Conservation (phyloP, 2,329 filamentous ascomycete species). For the Chaetothyriales sp. region DNA sequence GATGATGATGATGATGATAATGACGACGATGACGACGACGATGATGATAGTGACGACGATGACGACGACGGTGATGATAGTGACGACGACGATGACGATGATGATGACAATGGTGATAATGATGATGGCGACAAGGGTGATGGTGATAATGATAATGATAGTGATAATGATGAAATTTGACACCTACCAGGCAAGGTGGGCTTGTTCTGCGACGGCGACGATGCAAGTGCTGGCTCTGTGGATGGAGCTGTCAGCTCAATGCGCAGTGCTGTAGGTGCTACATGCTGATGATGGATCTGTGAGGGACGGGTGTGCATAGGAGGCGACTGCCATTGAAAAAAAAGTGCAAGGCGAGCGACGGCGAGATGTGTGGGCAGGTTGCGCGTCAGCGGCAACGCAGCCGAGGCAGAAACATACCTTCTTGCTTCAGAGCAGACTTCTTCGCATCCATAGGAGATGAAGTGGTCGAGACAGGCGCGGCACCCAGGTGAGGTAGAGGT, state of each 20-base stretch:
- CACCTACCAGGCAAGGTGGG: constrained; percentile 16
- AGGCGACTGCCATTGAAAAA: no score
- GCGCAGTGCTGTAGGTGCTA: not conserved
- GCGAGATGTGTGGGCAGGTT: not conserved
- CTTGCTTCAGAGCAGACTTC: constrained; percentile 25
- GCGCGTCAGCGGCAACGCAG: not conserved
- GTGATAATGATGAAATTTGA: not conserved
- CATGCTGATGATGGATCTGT: not conserved
- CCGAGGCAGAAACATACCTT: constrained; percentile 24
- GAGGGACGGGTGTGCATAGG: not conserved
- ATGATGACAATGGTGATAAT: not conserved
- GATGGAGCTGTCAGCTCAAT: not conserved
- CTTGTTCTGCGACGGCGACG: constrained; percentile 15
- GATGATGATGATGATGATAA: not conserved
- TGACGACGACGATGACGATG: no score
- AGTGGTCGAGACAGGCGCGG: constrained; percentile 21
- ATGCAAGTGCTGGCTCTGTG: constrained; percentile 6
- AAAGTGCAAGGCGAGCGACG: not conserved
- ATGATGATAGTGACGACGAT: not conserved
- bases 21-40: not conserved
- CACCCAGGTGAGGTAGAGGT: constrained; percentile 9
- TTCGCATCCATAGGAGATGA: constrained; percentile 32
- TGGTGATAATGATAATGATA: not conserved
- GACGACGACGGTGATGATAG: no score
- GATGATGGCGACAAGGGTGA: not conserved